Evolutionary conservation across 1,284 basidiomycete species (phyloP), one percentile per base, ranked within the genome.

Genomic region (Vanrija pseudolonga): DNA sequence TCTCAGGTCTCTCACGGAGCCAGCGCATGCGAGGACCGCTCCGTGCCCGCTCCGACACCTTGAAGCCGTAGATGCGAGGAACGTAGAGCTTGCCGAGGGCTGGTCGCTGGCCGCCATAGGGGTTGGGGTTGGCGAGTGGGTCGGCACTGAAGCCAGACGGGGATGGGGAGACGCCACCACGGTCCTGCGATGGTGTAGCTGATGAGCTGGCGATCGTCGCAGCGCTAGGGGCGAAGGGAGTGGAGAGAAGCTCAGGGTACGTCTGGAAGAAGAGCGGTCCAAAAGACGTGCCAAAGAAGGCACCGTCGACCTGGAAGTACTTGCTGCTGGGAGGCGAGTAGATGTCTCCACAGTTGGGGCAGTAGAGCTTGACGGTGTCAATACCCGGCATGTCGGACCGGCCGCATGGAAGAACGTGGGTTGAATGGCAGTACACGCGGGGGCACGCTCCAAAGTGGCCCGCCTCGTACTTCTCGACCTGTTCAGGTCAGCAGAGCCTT

Each of bases 271-370:
- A 91, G 28, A 99, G 82, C 68, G 98, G 93, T 0, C 95, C 84
- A 75, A 99, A 99, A 8, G 96, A 98, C 0, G 96, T 98, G 20
- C 96, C 96, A 77, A 99, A 99, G 80, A 97, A 99, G 18, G 96
- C 95, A 87, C 95, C 96, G 76, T 99, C 96, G 28, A 99, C 91
- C 20, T 90, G 89, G 72, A 93, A 89, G 76, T 93, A 99, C 47
- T 94, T 85, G 73, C 89, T 93, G 77, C 90, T 94, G 4, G 95
- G 94, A 3, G 96, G 96, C 1, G 86, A 83, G 76, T 97, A 99
- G 64, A 96, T 90, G 72, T 99, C 96, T 64, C 95, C 89, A 77
- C 96, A 99, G 74, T 96, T 98, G 9, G 96, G 92, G 76, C 96
- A 99, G 77, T 89, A 98, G 47, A 99, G 83, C 77, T 98, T 98